Evolutionary conservation across 139 green algal genomes (phyloP).

Genomic region (Chlorokybus atmophyticus): DNA sequence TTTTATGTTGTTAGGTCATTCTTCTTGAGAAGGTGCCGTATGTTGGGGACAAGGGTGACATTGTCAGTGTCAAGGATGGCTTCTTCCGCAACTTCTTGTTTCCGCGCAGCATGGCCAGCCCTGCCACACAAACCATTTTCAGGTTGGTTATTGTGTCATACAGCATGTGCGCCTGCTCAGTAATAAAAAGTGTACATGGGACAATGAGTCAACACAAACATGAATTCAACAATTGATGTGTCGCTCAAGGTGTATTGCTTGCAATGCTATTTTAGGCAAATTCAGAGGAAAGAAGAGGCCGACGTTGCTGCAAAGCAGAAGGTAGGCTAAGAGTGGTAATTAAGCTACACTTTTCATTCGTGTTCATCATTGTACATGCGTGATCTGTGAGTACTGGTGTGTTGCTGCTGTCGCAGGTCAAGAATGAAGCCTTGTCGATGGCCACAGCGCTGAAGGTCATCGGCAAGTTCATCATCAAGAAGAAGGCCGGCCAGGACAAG

Average conservation of each 20-base stretch:
- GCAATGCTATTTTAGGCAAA: not conserved
- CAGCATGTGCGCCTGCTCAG: no score
- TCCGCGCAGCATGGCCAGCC: slow-evolving; percentile 50
- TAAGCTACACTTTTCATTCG: not conserved
- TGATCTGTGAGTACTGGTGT: not conserved
- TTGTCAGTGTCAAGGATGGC: slow-evolving; percentile 60
- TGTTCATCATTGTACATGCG: not conserved
- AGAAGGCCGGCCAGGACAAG: slow-evolving; percentile 58
- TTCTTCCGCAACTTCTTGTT: slow-evolving; percentile 83
- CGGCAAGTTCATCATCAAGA: slow-evolving; percentile 79
- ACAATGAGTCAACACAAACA: no score
- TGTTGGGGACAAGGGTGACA: slow-evolving; percentile 48
- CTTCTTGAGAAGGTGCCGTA: slow-evolving; percentile 12
- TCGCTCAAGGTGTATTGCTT: no score
- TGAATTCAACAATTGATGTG: no score
- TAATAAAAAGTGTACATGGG: no score
- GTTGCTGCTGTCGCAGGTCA: not conserved
- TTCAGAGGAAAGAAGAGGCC: not conserved
- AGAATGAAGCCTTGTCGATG: slow-evolving; percentile 39
- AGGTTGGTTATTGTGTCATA: slow-evolving; percentile 38
- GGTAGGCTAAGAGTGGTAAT: not conserved
- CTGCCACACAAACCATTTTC: slow-evolving; percentile 57
- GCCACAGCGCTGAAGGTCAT: slow-evolving; percentile 59
- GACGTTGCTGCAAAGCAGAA: not conserved
- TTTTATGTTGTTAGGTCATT: slow-evolving; percentile 26